phyloP scores from a whole-genome alignment of 306 rosid genomes.

The Astragalus glycyphyllos region DNA sequence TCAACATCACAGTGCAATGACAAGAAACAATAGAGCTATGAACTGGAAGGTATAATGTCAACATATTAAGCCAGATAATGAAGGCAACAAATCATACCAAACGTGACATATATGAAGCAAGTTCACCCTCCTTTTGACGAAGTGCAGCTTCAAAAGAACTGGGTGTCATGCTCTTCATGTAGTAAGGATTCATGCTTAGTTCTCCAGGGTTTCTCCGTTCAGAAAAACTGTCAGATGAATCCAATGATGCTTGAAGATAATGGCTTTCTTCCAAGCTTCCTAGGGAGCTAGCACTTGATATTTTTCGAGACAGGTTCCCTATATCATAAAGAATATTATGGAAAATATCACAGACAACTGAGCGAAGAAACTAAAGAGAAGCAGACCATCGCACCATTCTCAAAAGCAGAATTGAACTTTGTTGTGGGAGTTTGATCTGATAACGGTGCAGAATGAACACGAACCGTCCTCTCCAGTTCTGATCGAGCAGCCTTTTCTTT shows the following conservation, averaged over 20 bases:
- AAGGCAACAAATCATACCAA: slow-evolving; percentile 63
- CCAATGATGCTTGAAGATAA: slow-evolving; percentile 94
- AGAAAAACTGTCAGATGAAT: slow-evolving; percentile 71
- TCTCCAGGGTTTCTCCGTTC: slow-evolving; percentile 82
- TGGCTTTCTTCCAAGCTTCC: slow-evolving; percentile 98
- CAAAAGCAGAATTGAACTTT: slow-evolving; percentile 68
- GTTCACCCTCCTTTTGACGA: slow-evolving; percentile 99
- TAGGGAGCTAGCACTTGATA: slow-evolving; percentile 90
- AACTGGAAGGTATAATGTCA: slow-evolving; percentile 25
- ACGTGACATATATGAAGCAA: slow-evolving; percentile 96
- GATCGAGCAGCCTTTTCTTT: slow-evolving; percentile 89
- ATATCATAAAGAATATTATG: slow-evolving; percentile 43
- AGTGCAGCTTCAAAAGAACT: slow-evolving; percentile 95
- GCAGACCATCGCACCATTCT: slow-evolving; percentile 70
- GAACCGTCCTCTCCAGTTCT: slow-evolving; percentile 84
- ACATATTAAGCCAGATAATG: slow-evolving; percentile 25
- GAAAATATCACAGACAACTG: slow-evolving; percentile 35
- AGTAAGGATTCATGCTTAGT: slow-evolving; percentile 79
- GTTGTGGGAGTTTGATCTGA: slow-evolving; percentile 64
- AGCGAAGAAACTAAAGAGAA: slow-evolving; percentile 37
- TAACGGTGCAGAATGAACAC: slow-evolving; percentile 51
- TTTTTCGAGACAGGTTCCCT: slow-evolving; percentile 81
- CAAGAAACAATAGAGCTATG: slow-evolving; percentile 24
- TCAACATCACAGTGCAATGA: slow-evolving; percentile 22
- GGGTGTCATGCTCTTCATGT: slow-evolving; percentile 93